Base-by-base conservation (phyloP, 768 basidiomycete species). In the Crassisporium funariophilum region DNA sequence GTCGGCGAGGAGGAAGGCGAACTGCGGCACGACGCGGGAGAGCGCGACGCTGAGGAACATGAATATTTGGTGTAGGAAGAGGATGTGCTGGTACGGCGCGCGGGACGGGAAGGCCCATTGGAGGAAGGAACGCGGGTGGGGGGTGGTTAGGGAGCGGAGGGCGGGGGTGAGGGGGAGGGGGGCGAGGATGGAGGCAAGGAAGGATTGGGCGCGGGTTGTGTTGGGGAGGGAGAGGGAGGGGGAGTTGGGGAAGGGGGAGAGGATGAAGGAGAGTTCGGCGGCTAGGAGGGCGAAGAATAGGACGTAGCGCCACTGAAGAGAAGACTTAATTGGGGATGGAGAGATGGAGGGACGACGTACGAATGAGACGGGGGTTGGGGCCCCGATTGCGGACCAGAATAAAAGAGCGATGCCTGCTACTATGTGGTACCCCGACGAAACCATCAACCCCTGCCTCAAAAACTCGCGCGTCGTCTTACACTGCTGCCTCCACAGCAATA, bases 301-400 rank as follows among this genome's bases (percentile, higher is more conserved):
- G 42, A 85, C 66, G 63, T 86, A 90, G 12, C 90, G 82, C 91
- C 91, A 93, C 89, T 91, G 55, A n/a, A n/a, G 24, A 17, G 20
- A 33, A 44, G 24, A 41, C 10, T 7, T 37, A 5, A 5, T 31
- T 5, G 27, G 27, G 11, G 5, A 5, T n/a, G 29, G 5, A 15
- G 33, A 36, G 46, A 3, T 13, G 42, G 29, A 24, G 70, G 75
- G 56, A 46, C 47, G 3, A 77, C 88, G 60, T 64, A 90, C 86
- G 53, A 85, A 86, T 47, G 82, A 75, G 20, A 84, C 72, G 5
- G 80, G 71, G 53, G 78, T 85, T 5, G 74, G 71, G 35, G 73
- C 75, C 5, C 85, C 81, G 37, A 87, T 71, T 17, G 79, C 73
- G 24, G 84, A 84, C 63, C 80, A 79, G 55, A 88, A 72, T 9